phyloP scores from a whole-genome alignment of 306 rosid genomes.

The Vachellia pachyceras region DNA sequence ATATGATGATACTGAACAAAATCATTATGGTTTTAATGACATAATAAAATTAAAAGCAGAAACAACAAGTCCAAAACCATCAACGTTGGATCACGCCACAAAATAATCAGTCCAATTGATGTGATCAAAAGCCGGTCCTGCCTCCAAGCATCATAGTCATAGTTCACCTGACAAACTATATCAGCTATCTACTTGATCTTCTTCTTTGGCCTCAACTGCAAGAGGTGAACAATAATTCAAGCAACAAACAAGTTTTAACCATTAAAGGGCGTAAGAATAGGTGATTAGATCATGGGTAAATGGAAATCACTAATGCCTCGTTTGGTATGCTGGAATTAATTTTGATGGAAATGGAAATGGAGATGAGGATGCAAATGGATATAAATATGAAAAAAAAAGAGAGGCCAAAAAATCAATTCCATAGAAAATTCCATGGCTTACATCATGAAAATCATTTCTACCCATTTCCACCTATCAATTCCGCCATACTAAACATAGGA shows the following conservation, averaged over 20 bases:
- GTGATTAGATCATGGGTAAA: background rate
- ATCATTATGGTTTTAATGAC: background rate
- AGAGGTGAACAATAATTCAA: background rate
- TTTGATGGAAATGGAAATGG: too few relatives aligned
- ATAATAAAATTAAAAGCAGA: conserved; percentile 23
- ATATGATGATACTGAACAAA: background rate
- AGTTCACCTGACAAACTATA: background rate
- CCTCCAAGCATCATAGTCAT: background rate
- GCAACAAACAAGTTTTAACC: background rate
- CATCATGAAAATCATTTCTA: too few relatives aligned
- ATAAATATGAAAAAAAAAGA: too few relatives aligned
- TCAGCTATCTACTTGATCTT: conserved; percentile 64
- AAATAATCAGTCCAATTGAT: background rate
- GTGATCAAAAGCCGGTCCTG: background rate
- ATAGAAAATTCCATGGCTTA: too few relatives aligned
- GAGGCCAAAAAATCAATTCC: too few relatives aligned
- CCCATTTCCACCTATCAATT: too few relatives aligned
- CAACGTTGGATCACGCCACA: background rate
- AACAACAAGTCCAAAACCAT: conserved; percentile 1
- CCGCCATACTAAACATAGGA: too few relatives aligned
- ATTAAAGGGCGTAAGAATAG: background rate
- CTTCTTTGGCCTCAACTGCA: conserved; percentile 92
- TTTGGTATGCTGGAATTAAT: too few relatives aligned
- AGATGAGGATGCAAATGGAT: too few relatives aligned
- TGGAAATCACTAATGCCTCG: background rate